These are phyloP conservation scores for Phoenix roebelenii DNA, from an alignment of 176 grass and related monocot species.

Conservation along the genomic window DNA sequence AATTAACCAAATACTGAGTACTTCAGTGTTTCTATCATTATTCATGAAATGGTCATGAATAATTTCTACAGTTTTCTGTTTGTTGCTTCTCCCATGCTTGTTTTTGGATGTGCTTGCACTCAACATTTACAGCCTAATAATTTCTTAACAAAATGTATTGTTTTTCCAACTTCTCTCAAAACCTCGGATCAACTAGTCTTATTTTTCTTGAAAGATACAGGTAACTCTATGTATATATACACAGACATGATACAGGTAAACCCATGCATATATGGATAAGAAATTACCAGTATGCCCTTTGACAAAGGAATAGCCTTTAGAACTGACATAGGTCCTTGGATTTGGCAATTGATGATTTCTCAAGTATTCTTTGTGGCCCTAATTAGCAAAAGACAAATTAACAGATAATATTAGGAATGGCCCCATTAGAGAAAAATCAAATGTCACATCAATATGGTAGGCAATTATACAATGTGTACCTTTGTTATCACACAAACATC, in stretches of 20 bases:
- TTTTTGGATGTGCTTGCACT: too few species aligned
- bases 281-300: slow-evolving; percentile 69
- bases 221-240: background rate
- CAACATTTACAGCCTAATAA: too few species aligned
- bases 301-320: slow-evolving; percentile 68
- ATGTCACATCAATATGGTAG: background rate
- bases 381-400: background rate
- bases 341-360: slow-evolving; percentile 76
- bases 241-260: background rate
- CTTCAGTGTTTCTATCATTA: too few species aligned
- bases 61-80: too few species aligned
- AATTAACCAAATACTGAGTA: too few species aligned
- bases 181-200: too few species aligned
- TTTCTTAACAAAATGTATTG: too few species aligned
- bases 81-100: too few species aligned
- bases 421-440: background rate
- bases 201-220: too few species aligned
- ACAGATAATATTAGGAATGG: slow-evolving; percentile 5
- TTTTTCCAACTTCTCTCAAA: too few species aligned
- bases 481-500: slow-evolving; percentile 98
- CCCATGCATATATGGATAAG: background rate
- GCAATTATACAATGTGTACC: slow-evolving; percentile 29
- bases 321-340: slow-evolving; percentile 67
- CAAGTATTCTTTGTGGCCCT: slow-evolving; percentile 84
- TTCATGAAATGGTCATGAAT: too few species aligned